Conservation (phyloP, 208 protist genomes). For the Crithidia fasciculata region DNA sequence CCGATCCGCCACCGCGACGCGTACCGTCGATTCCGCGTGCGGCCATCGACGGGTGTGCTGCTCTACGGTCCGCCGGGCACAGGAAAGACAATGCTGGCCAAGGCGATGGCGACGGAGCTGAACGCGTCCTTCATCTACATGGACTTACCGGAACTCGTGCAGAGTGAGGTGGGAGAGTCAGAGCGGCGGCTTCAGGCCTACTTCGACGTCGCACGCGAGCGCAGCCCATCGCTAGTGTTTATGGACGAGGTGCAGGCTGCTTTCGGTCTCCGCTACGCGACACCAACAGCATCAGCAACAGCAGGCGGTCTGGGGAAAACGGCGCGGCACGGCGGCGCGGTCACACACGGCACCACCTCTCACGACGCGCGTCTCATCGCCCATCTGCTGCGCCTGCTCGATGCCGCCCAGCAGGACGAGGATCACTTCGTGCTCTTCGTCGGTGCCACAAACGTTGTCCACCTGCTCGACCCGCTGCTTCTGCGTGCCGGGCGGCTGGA, state of each 20-base stretch:
- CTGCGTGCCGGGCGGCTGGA: constrained; percentile 84
- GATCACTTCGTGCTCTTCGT: constrained; percentile 75
- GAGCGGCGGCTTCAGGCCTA: constrained; percentile 85
- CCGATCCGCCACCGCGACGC: constrained; percentile 37
- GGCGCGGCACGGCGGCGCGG: background rate
- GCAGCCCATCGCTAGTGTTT: constrained; percentile 90
- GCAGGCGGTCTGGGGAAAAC: background rate
- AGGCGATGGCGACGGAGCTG: constrained; percentile 91
- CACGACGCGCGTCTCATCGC: constrained; percentile 77
- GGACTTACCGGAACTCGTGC: constrained; percentile 82
- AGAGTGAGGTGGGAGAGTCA: constrained; percentile 91
- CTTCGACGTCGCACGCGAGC: constrained; percentile 79
- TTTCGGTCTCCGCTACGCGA: constrained; percentile 60
- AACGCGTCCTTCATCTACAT: constrained; percentile 93
- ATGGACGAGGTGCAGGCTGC: constrained; percentile 96
- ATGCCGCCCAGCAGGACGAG: constrained; percentile 66
- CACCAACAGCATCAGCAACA: background rate
- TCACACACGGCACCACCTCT: constrained; percentile 17
- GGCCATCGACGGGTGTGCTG: constrained; percentile 90
- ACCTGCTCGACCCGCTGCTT: constrained; percentile 71
- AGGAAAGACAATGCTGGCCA: constrained; percentile 93
- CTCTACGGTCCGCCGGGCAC: constrained; percentile 93
- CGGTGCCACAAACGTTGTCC: constrained; percentile 80
- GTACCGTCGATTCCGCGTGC: constrained; percentile 46
- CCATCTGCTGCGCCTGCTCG: constrained; percentile 76